phyloP scores from a whole-genome alignment of 192 early-diverging fungal species.

The Coemansia sp. region DNA sequence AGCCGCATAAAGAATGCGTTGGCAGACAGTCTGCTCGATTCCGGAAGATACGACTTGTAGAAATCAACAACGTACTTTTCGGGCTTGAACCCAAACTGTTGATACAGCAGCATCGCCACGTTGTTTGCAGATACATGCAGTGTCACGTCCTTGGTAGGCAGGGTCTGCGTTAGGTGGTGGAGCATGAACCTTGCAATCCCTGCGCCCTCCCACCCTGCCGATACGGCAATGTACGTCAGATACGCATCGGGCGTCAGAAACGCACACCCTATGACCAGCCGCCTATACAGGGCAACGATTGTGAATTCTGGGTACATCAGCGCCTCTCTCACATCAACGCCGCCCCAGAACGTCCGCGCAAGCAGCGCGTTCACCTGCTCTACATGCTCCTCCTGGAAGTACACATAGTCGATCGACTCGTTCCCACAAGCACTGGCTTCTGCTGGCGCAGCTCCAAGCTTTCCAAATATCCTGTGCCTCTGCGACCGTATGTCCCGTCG shows the following conservation, averaged over 20 bases:
- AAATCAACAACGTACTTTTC: slow-evolving; percentile 89
- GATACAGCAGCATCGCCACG: slow-evolving; percentile 89
- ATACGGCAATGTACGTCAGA: slow-evolving; percentile 83
- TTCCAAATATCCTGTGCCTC: slow-evolving; percentile 32
- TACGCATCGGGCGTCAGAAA: slow-evolving; percentile 93
- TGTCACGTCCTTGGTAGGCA: slow-evolving; percentile 77
- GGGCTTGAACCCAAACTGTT: slow-evolving; percentile 91
- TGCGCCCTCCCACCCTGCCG: slow-evolving; percentile 79
- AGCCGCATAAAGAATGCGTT: slow-evolving; percentile 89
- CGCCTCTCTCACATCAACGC: slow-evolving; percentile 85
- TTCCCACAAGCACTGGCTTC: no score
- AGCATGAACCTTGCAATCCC: slow-evolving; percentile 86
- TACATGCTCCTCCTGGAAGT: slow-evolving; percentile 70
- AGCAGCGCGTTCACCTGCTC: slow-evolving; percentile 75
- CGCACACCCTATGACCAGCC: slow-evolving; percentile 82
- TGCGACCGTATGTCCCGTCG: slow-evolving; percentile 36
- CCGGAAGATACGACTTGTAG: slow-evolving; percentile 85
- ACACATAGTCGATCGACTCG: slow-evolving; percentile 76
- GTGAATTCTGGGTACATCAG: slow-evolving; percentile 81
- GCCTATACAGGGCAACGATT: slow-evolving; percentile 78
- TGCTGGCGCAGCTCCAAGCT: slow-evolving; percentile 10
- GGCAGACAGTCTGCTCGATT: slow-evolving; percentile 68
- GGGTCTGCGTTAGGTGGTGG: slow-evolving; percentile 77
- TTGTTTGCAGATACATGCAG: slow-evolving; percentile 94
- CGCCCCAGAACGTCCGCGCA: slow-evolving; percentile 80